Evolutionary conservation across 306 rosid genomes (phyloP), one percentile per base, ranked within the genome.

Genomic region (Rosa chinensis): DNA sequence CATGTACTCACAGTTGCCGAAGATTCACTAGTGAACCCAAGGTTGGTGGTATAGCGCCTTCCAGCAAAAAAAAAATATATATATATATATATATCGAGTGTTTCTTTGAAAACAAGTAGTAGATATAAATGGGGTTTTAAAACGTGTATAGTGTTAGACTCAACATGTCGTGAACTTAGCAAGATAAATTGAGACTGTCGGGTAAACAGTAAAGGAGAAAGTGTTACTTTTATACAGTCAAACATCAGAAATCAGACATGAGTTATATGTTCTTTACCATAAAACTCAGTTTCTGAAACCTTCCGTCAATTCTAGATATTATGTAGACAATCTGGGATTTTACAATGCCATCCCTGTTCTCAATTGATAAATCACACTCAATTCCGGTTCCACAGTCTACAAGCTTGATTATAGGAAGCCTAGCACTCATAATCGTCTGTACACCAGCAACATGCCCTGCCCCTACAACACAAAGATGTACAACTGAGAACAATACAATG

Each of bases 331-430:
- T 73, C 64, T 73, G 49, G 20, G 66, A 73, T 50, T 73, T 73
- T 73, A 35, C 10, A 73, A 73, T 73, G 66, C 66, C 77, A 53
- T 73, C 77, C 66, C 66, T 35, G 77, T 73, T 73, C 66, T 73
- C 77, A 73, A 73, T 66, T 17, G 77, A 73, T 37, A 73, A 73
- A 53, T 73, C 77, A 73, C 77, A 52, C 28, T 73, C 66, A 11
- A 73, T 52, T 56, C 77, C 77, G 1, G 64, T 73, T 20, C 77
- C 77, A 73, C 77, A 52, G 40, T 37, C 66, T 32, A 73, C 43
- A 52, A 52, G 61, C 55, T 73, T 73, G 77, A 73, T n/a, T 32
- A 73, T 73, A 37, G 77, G 77, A 42, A 73, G 66, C 77, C 77
- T 52, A 35, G 77, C 77, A 73, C 48, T 10, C 77, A 52, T 35